These are phyloP conservation scores for Knoxdaviesia capensis DNA, from an alignment of 2,329 filamentous ascomycete species.

Conservation along the genomic window DNA sequence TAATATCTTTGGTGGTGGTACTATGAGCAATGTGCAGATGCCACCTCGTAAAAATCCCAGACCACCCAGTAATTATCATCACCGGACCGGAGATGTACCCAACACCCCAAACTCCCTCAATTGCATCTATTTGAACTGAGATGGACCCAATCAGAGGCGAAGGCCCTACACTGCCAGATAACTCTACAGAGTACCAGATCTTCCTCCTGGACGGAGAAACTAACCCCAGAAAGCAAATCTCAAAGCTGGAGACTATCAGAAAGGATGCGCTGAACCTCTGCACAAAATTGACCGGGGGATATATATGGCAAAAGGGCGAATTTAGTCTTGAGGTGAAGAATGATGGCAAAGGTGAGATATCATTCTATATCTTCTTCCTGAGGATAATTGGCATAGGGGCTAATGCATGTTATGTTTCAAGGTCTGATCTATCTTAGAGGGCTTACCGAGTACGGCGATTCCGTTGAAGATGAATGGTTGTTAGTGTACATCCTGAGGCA, in stretches of 20 bases:
- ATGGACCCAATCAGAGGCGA: too few species aligned
- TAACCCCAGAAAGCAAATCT: conserved; percentile 34
- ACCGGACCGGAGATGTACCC: too few species aligned
- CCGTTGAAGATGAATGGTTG: conserved; percentile 93
- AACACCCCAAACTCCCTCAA: too few species aligned
- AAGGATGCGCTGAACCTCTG: conserved; percentile 44
- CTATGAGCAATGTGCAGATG: too few species aligned
- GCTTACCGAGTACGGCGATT: conserved; percentile 75
- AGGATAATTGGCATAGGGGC: neutral
- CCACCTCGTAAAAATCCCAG: too few species aligned
- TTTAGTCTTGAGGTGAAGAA: conserved; percentile 52
- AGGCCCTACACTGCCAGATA: conserved; percentile 40
- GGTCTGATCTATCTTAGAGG: conserved; percentile 49
- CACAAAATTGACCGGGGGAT: conserved; percentile 50
- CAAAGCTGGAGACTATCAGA: conserved; percentile 50
- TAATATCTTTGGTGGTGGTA: too few species aligned
- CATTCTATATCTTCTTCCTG: neutral
- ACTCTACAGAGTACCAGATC: conserved; percentile 69
- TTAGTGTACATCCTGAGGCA: conserved; percentile 78
- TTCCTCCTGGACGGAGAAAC: conserved; percentile 43
- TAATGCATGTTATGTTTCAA: conserved; percentile 7
- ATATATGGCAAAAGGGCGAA: conserved; percentile 84
- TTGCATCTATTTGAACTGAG: too few species aligned
- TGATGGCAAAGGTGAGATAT: conserved; percentile 22
- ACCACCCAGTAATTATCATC: too few species aligned